A percentile compares a stretch with the other conserved stretches of the same genome.
Evolutionary conservation across 2,329 filamentous ascomycete species (phyloP).

Genomic region (Chalaropsis ovoidea): DNA sequence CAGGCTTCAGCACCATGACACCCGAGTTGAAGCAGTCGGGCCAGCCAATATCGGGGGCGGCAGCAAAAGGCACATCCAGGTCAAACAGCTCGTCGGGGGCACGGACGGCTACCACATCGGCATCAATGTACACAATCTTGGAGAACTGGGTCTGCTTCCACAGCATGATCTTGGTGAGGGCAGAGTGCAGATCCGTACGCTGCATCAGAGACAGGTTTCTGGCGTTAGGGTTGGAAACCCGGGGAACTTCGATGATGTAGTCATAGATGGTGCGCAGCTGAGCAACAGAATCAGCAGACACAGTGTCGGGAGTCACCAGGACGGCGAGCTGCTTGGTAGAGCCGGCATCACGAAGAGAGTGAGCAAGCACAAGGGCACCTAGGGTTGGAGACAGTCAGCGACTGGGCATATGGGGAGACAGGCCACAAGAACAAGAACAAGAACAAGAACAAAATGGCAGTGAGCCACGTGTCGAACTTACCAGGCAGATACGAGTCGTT

Average conservation of each 20-base stretch:
- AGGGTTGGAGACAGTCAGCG: neutral
- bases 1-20: conserved; percentile 81
- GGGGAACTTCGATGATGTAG: conserved; percentile 73
- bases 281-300: conserved; percentile 63
- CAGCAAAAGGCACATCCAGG: conserved; percentile 48
- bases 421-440: neutral
- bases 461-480: conserved; percentile 35
- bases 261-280: conserved; percentile 84
- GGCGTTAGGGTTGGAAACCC: conserved; percentile 64
- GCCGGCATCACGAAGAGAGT: conserved; percentile 85
- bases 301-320: conserved; percentile 68
- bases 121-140: conserved; percentile 89
- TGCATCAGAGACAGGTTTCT: conserved; percentile 87
- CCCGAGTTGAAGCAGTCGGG: conserved; percentile 98
- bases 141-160: conserved; percentile 87
- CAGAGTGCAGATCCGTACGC: conserved; percentile 76
- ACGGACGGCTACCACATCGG: conserved; percentile 81
- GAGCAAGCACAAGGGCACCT: conserved; percentile 89
- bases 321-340: conserved; percentile 77
- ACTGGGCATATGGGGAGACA: neutral
- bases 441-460: neutral
- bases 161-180: conserved; percentile 92
- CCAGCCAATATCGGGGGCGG: conserved; percentile 93
- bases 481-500: conserved; percentile 89
- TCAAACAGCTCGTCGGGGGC: conserved; percentile 89